Percentiles rank a stretch among this genome's conserved stretches.
These are phyloP conservation scores for Botrytis elliptica DNA, from an alignment of 2,329 filamentous ascomycete genomes.

Conservation along the genomic window DNA sequence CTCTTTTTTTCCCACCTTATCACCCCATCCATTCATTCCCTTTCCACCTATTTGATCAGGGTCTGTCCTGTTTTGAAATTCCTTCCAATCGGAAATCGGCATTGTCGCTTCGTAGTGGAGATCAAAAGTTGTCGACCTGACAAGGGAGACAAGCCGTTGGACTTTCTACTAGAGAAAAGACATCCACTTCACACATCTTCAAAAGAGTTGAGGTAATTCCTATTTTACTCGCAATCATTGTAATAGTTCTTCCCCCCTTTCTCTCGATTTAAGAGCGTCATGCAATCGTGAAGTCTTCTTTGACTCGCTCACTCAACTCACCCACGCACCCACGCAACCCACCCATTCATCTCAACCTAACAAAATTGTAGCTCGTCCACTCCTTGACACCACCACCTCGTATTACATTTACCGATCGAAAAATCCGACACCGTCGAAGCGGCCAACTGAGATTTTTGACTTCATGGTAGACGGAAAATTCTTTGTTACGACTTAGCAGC, in stretches of 20 bases:
- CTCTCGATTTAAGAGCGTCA: slow-evolving; percentile 2
- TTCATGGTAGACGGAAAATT: slow-evolving; percentile 28
- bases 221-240: not conserved
- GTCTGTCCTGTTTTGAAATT: slow-evolving; percentile 11
- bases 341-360: slow-evolving; percentile 16
- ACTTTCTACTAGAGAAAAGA: slow-evolving; percentile 15
- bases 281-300: slow-evolving; percentile 16
- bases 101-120: slow-evolving; percentile 22
- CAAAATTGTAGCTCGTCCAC: slow-evolving; percentile 17
- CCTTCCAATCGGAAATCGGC: slow-evolving; percentile 24
- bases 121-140: slow-evolving; percentile 20
- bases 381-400: slow-evolving; percentile 13
- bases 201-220: slow-evolving; percentile 6
- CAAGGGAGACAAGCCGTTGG: slow-evolving; percentile 19
- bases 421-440: slow-evolving; percentile 17
- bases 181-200: slow-evolving; percentile 12
- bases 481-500: slow-evolving; percentile 26
- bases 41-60: slow-evolving; percentile 10
- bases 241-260: not conserved
- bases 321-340: not conserved
- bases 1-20: not conserved
- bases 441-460: slow-evolving; percentile 16
- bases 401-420: slow-evolving; percentile 5
- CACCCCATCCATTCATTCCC: slow-evolving; percentile 1
- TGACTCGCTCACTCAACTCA: slow-evolving; percentile 1